Evolutionary conservation across 1,284 basidiomycete species (phyloP).

Genomic region (Cryptococcus sp.): DNA sequence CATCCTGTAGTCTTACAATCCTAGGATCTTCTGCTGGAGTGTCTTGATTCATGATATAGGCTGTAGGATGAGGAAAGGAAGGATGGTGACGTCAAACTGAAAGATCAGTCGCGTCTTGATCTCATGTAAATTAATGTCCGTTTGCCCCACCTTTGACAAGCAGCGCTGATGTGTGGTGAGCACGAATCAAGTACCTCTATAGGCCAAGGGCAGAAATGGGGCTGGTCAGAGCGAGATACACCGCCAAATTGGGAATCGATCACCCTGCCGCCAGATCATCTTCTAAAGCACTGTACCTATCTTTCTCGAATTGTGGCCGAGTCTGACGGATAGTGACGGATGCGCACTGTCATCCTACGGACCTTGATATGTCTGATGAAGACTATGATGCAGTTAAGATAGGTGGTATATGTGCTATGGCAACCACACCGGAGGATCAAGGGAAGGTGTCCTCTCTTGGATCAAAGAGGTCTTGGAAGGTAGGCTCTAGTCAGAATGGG

Average conservation of each 20-base stretch:
- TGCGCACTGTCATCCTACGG: slow-evolving; percentile 50
- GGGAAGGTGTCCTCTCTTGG: slow-evolving; percentile 25
- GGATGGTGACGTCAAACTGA: not conserved
- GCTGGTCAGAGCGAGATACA: slow-evolving; percentile 2
- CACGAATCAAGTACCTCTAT: not conserved
- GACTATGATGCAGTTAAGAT: slow-evolving; percentile 29
- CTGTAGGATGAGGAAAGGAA: not conserved
- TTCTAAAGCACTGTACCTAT: slow-evolving; percentile 25
- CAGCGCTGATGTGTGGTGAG: not conserved
- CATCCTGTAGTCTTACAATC: slow-evolving; percentile 11
- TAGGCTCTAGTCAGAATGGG: slow-evolving; percentile 1
- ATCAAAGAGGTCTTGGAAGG: slow-evolving; percentile 3
- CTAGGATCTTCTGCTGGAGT: slow-evolving; percentile 1
- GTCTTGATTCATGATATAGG: not conserved
- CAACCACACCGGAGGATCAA: slow-evolving; percentile 39
- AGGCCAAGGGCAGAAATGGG: not conserved
- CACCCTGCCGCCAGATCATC: slow-evolving; percentile 22
- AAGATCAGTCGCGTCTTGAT: slow-evolving; percentile 1
- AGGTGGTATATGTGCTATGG: slow-evolving; percentile 43
- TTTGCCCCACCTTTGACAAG: not conserved
- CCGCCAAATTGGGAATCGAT: slow-evolving; percentile 37
- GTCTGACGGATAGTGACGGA: slow-evolving; percentile 38
- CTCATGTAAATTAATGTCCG: not conserved
- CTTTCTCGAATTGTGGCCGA: not conserved
- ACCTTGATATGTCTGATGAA: slow-evolving; percentile 20